Conservation (phyloP, 805 yeast species). For the Debaryomyces prosopidis region DNA sequence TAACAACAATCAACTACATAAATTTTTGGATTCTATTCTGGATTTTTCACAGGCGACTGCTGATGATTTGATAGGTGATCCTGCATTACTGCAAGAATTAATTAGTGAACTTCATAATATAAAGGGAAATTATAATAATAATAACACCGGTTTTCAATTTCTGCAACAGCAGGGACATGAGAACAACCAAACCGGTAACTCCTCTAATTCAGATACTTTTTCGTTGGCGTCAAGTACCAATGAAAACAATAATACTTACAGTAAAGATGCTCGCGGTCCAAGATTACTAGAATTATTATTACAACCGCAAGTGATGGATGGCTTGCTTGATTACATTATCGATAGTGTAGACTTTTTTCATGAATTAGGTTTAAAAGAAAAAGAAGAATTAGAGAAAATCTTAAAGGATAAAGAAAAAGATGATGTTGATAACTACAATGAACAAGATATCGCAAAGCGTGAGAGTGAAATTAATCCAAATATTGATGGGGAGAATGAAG, state of each 20-base stretch:
- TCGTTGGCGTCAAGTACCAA: slow-evolving; percentile 37
- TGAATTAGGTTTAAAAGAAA: slow-evolving; percentile 23
- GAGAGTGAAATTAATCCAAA: not conserved
- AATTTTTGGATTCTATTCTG: slow-evolving; percentile 37
- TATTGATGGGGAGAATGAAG: slow-evolving; percentile 9
- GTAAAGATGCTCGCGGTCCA: slow-evolving; percentile 38
- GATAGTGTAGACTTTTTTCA: slow-evolving; percentile 47
- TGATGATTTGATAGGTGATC: slow-evolving; percentile 34
- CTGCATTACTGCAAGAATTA: slow-evolving; percentile 36
- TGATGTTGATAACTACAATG: too few relatives aligned
- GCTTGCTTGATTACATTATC: slow-evolving; percentile 67
- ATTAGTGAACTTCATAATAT: slow-evolving; percentile 37
- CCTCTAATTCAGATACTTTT: slow-evolving; percentile 25
- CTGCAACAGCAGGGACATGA: slow-evolving; percentile 22
- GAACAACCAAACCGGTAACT: slow-evolving; percentile 1
- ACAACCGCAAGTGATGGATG: slow-evolving; percentile 70
- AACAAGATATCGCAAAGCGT: not conserved
- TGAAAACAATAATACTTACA: slow-evolving; percentile 20
- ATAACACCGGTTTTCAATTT: slow-evolving; percentile 25
- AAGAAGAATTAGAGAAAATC: slow-evolving; percentile 15
- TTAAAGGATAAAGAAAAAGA: slow-evolving; percentile 6
- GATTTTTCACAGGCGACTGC: slow-evolving; percentile 33
- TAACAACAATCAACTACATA: slow-evolving; percentile 39
- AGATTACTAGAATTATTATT: slow-evolving; percentile 77
- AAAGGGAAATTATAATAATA: slow-evolving; percentile 34